Percentiles rank a stretch among this genome's conserved stretches.
phyloP scores from a whole-genome alignment of 2,329 filamentous ascomycete species.

The Shiraia sp. region DNA sequence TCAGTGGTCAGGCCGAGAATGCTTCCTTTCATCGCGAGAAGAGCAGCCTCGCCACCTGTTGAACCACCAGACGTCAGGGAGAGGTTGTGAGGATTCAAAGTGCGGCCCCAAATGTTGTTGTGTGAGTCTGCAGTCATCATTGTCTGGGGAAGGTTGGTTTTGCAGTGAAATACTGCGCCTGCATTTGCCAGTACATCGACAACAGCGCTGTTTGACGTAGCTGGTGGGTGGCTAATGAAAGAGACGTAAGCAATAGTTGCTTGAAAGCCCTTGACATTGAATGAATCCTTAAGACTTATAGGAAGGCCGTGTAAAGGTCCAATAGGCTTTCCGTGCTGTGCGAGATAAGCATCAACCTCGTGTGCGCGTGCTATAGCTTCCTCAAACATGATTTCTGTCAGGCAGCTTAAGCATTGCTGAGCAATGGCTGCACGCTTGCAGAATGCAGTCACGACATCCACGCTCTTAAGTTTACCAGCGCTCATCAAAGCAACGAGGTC shows the following conservation, averaged over 20 bases:
- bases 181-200: slow-evolving; percentile 42
- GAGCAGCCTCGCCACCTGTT: slow-evolving; percentile 66
- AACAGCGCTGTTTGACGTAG: slow-evolving; percentile 39
- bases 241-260: slow-evolving; percentile 63
- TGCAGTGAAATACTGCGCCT: slow-evolving; percentile 57
- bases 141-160: slow-evolving; percentile 58
- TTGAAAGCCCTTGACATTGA: slow-evolving; percentile 62
- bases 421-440: slow-evolving; percentile 58
- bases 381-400: slow-evolving; percentile 51
- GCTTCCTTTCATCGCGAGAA: slow-evolving; percentile 62
- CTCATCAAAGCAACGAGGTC: slow-evolving; percentile 32
- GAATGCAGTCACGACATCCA: slow-evolving; percentile 58
- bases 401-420: slow-evolving; percentile 59
- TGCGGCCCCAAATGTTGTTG: slow-evolving; percentile 65
- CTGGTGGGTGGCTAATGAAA: slow-evolving; percentile 39
- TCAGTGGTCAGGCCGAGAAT: slow-evolving; percentile 67
- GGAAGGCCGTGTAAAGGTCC: slow-evolving; percentile 60
- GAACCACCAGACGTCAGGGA: slow-evolving; percentile 65
- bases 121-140: slow-evolving; percentile 57
- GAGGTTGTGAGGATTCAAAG: slow-evolving; percentile 66
- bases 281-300: slow-evolving; percentile 57
- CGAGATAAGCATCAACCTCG: slow-evolving; percentile 45
- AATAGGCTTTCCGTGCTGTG: slow-evolving; percentile 47
- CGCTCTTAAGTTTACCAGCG: slow-evolving; percentile 24
- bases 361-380: slow-evolving; percentile 45